Percentiles rank a stretch among this genome's conserved stretches.
Conservation (phyloP, 1,284 basidiomycete genomes). For the Boletus mariae region DNA sequence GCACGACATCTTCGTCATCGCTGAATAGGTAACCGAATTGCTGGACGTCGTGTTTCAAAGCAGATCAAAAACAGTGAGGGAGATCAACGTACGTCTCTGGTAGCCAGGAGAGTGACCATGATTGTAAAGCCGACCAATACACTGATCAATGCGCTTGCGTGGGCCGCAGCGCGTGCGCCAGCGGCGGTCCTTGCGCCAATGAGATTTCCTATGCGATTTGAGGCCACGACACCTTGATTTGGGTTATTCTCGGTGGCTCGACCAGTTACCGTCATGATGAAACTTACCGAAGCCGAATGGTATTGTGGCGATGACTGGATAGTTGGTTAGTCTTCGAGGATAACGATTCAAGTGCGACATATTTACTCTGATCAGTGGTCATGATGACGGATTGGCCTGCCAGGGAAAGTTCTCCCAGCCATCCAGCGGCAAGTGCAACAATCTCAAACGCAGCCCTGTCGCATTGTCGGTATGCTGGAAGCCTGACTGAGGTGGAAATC, state of each 20-base stretch:
- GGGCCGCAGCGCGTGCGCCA: constrained; percentile 57
- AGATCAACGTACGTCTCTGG: constrained; percentile 46
- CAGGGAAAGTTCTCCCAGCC: constrained; percentile 60
- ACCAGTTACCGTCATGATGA: background rate
- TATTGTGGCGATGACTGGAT: constrained; percentile 25
- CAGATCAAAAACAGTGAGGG: background rate
- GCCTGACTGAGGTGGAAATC: background rate
- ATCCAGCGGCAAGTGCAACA: constrained; percentile 72
- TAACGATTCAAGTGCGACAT: background rate
- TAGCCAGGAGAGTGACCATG: constrained; percentile 56
- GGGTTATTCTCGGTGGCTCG: background rate
- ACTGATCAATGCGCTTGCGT: constrained; percentile 61
- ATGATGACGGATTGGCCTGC: constrained; percentile 78
- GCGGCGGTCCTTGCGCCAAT: constrained; percentile 56
- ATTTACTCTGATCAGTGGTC: constrained; percentile 74
- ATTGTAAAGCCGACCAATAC: constrained; percentile 56
- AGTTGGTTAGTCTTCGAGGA: constrained; percentile 8
- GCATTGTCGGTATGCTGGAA: background rate
- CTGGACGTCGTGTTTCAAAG: constrained; percentile 9
- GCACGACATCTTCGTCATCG: constrained; percentile 57
- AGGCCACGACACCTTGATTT: constrained; percentile 59
- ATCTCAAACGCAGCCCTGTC: constrained; percentile 75
- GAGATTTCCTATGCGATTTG: constrained; percentile 69
- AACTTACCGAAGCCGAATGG: constrained; percentile 32
- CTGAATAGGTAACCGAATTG: constrained; percentile 67